Conservation (phyloP, 2,329 filamentous ascomycete species). For the Calonectria hongkongensis region DNA sequence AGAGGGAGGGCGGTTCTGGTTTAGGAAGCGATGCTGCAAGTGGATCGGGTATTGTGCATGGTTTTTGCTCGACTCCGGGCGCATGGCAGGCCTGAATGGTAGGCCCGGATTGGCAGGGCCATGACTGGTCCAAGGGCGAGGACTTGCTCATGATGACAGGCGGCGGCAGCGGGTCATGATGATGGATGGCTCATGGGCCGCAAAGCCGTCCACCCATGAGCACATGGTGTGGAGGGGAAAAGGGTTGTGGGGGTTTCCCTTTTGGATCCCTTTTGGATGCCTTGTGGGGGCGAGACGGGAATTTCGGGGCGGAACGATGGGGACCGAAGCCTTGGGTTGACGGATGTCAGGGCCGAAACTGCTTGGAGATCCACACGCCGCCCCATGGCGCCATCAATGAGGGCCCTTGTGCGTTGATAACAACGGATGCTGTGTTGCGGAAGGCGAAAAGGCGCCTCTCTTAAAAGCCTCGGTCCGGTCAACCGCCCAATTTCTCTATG, state of each 20-base stretch:
- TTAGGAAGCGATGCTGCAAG: neutral
- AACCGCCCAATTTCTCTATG: constrained; percentile 46
- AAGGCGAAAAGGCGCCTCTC: constrained; percentile 40
- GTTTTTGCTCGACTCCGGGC: constrained; percentile 12
- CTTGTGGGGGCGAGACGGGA: constrained; percentile 52
- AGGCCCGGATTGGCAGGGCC: neutral
- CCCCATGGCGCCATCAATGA: constrained; percentile 33
- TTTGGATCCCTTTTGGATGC: neutral
- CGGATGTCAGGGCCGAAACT: constrained; percentile 56
- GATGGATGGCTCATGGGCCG: constrained; percentile 45
- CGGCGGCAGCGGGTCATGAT: constrained; percentile 28
- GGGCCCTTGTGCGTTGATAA: constrained; percentile 7
- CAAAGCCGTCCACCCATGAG: constrained; percentile 48
- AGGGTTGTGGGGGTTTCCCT: constrained; percentile 5
- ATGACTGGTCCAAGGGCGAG: neutral
- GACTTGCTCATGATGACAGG: constrained; percentile 19
- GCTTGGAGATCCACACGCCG: constrained; percentile 50
- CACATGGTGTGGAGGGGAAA: constrained; percentile 39
- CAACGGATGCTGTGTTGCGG: constrained; percentile 7
- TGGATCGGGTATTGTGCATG: constrained; percentile 14
- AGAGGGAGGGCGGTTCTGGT: neutral
- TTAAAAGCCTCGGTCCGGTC: constrained; percentile 51
- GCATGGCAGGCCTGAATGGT: neutral
- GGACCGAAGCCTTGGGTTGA: constrained; percentile 44
- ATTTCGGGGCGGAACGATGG: constrained; percentile 54